Conservation (phyloP, 495 filamentous ascomycete species). For the Podospora bellae-mahoneyi region DNA sequence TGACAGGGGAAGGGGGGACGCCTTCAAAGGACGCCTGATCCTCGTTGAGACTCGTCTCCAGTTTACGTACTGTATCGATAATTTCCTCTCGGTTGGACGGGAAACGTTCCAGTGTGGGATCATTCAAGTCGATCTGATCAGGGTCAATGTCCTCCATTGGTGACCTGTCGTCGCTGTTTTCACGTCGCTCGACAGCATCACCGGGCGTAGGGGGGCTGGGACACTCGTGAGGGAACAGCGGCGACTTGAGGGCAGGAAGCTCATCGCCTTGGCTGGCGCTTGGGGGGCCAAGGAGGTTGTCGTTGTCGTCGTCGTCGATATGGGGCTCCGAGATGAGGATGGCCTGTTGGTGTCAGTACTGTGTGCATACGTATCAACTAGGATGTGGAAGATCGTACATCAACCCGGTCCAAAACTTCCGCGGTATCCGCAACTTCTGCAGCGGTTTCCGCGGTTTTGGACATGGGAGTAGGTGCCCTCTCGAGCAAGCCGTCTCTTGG, state of each 20-base stretch:
- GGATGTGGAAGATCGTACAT: conserved; percentile 27
- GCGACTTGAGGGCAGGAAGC: conserved; percentile 30
- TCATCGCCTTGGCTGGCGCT: conserved; percentile 12
- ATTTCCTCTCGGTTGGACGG: conserved; percentile 48
- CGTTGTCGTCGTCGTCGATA: conserved; percentile 14
- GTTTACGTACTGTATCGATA: conserved; percentile 43
- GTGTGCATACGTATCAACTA: conserved; percentile 17
- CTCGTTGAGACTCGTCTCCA: conserved; percentile 44
- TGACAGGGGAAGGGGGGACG: conserved; percentile 34
- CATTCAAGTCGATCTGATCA: conserved; percentile 41
- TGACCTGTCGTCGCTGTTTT: conserved; percentile 8
- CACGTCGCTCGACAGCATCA: conserved; percentile 19
- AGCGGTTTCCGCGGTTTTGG: conserved; percentile 41
- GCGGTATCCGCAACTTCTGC: conserved; percentile 50
- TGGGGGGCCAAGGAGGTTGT: conserved; percentile 9
- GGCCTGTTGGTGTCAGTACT: conserved; percentile 12
- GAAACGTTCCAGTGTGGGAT: conserved; percentile 52
- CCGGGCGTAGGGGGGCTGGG: conserved; percentile 30
- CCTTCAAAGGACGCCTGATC: conserved; percentile 43
- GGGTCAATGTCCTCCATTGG: conserved; percentile 18
- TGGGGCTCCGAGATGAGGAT: conserved; percentile 19
- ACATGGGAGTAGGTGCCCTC: conserved; percentile 34
- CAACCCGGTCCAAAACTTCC: conserved; percentile 29
- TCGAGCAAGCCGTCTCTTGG: conserved; percentile 28
- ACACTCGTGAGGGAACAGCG: conserved; percentile 49